Evolutionary conservation across 2,329 filamentous ascomycete species (phyloP).

Genomic region (Lojkania enalia): DNA sequence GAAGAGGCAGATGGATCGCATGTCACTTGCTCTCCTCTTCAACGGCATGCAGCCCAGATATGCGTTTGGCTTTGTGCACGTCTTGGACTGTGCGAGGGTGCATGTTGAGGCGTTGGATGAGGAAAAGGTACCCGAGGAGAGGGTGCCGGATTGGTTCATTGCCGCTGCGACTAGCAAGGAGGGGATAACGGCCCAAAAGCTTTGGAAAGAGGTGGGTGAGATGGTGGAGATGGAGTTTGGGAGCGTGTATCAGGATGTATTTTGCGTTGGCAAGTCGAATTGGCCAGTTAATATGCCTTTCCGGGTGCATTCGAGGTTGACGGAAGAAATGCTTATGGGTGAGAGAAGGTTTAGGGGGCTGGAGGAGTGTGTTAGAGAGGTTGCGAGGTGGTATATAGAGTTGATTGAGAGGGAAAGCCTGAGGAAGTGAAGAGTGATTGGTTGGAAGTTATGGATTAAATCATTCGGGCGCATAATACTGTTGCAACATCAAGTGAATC

Average conservation of each 20-base stretch:
- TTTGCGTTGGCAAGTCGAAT: conserved; percentile 29
- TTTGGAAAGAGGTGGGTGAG: conserved; percentile 30
- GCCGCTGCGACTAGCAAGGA: conserved; percentile 29
- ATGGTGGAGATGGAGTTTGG: conserved; percentile 24
- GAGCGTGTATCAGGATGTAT: conserved; percentile 21
- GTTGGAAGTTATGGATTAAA: too few relatives aligned
- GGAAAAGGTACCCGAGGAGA: conserved; percentile 14
- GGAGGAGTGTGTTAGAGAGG: conserved; percentile 29
- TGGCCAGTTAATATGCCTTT: conserved; percentile 38
- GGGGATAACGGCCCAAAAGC: conserved; percentile 18
- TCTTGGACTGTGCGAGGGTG: conserved; percentile 35
- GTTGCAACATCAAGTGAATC: too few relatives aligned
- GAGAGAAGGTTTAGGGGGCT: conserved; percentile 24
- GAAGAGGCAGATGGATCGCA: conserved; percentile 32
- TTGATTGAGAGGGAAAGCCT: conserved; percentile 10
- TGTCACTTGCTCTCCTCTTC: conserved; percentile 37
- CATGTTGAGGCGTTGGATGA: conserved; percentile 36
- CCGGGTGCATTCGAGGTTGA: conserved; percentile 31
- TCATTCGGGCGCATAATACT: too few relatives aligned
- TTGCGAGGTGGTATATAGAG: conserved; percentile 33
- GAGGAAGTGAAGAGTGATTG: neutral
- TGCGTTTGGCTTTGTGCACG: conserved; percentile 40
- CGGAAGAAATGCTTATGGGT: conserved; percentile 27
- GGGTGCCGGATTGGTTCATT: conserved; percentile 33
- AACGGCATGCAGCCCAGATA: conserved; percentile 34